A percentile compares a stretch with the other conserved stretches of the same genome.
phyloP scores from a whole-genome alignment of 768 basidiomycete species.

The Tulasnella sp. region DNA sequence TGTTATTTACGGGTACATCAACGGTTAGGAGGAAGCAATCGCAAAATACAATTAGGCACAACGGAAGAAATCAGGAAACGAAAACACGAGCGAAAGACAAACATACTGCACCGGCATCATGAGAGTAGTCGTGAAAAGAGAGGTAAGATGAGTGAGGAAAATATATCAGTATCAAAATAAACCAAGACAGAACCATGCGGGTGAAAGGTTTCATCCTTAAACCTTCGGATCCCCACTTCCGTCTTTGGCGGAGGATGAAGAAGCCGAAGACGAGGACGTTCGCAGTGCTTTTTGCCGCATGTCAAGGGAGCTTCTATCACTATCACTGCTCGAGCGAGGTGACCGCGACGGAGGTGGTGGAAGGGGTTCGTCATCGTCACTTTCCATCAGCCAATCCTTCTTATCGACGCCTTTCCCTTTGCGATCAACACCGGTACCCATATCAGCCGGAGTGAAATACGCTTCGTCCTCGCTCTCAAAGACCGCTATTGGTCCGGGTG shows the following conservation, averaged over 20 bases:
- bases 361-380: slow-evolving; percentile 18
- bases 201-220: not conserved
- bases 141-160: not conserved
- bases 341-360: slow-evolving; percentile 8
- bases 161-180: not conserved
- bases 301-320: not conserved
- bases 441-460: not conserved
- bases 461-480: slow-evolving; percentile 8
- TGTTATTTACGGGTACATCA: not conserved
- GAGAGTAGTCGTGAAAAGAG: not conserved
- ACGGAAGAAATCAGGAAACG: not conserved
- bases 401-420: slow-evolving; percentile 18
- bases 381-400: not conserved
- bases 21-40: not conserved
- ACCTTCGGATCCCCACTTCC: not conserved
- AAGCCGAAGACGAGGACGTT: not conserved
- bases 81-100: not conserved
- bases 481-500: not conserved
- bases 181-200: not conserved
- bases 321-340: not conserved
- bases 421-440: not conserved
- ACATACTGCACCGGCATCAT: not conserved
- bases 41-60: not conserved
- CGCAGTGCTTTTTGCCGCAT: not conserved
- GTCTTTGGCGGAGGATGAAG: not conserved